Conservation (phyloP, 352 stramenopile genomes). For the Pythium dissotocum region DNA sequence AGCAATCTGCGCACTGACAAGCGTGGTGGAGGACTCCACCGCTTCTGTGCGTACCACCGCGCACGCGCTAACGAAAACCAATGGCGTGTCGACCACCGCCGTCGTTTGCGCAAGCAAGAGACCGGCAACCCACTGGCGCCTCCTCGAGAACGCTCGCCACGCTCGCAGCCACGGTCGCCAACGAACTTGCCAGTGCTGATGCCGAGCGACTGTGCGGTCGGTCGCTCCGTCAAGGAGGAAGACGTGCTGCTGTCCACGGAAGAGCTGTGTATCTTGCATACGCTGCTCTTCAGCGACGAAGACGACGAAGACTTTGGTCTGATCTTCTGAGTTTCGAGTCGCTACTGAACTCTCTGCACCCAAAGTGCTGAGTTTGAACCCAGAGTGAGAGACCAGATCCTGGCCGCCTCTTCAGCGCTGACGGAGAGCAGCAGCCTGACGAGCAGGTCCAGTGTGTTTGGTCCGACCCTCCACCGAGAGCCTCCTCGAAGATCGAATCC, state of each 20-base stretch:
- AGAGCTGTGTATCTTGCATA: slow-evolving; percentile 18
- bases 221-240: neutral
- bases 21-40: slow-evolving; percentile 50
- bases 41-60: slow-evolving; percentile 52
- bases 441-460: neutral
- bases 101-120: slow-evolving; percentile 18
- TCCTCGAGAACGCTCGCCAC: slow-evolving; percentile 15
- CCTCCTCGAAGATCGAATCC: neutral
- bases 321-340: neutral
- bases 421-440: neutral
- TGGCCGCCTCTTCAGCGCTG: neutral
- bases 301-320: slow-evolving; percentile 9
- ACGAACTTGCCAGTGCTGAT: slow-evolving; percentile 23
- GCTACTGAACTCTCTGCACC: neutral
- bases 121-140: slow-evolving; percentile 11
- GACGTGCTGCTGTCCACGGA: slow-evolving; percentile 9
- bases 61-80: slow-evolving; percentile 61
- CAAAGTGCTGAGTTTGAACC: neutral
- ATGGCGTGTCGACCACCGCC: slow-evolving; percentile 41
- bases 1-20: slow-evolving; percentile 49
- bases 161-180: slow-evolving; percentile 8
- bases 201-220: slow-evolving; percentile 17
- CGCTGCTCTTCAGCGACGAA: slow-evolving; percentile 27
- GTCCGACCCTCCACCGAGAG: neutral
- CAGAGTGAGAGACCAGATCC: neutral